phyloP scores from a whole-genome alignment of 805 yeast species.

The Lachancea nothofagi region DNA sequence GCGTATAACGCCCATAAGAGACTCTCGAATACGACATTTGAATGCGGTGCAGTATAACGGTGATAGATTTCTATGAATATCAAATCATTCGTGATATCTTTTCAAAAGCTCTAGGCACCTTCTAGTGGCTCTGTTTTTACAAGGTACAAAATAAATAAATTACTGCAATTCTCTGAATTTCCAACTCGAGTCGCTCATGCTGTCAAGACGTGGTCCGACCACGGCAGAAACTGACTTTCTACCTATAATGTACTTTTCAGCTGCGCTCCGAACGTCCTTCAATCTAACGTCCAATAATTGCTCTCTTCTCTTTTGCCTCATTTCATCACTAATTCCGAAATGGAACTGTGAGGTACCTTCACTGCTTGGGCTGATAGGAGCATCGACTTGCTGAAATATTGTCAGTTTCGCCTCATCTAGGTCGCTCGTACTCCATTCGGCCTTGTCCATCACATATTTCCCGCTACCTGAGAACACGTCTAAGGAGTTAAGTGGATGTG shows the following conservation, averaged over 20 bases:
- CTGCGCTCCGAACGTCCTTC: conserved; percentile 56
- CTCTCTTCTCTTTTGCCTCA: conserved; percentile 77
- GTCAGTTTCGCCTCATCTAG: conserved; percentile 86
- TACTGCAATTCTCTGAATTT: conserved; percentile 5
- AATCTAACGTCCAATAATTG: conserved; percentile 60
- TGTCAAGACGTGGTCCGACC: conserved; percentile 35
- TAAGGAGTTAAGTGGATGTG: conserved; percentile 70
- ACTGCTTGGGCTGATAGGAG: conserved; percentile 74
- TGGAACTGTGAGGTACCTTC: conserved; percentile 69
- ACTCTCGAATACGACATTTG: too few relatives aligned
- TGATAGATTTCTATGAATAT: too few relatives aligned
- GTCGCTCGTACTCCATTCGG: conserved; percentile 52
- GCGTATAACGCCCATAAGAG: too few relatives aligned
- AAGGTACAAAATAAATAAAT: not conserved
- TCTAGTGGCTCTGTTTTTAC: conserved; percentile 1
- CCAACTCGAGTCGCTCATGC: conserved; percentile 3
- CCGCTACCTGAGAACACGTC: conserved; percentile 52
- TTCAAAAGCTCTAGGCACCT: too few relatives aligned
- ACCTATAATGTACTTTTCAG: conserved; percentile 55
- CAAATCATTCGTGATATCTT: too few relatives aligned
- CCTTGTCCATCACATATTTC: conserved; percentile 40
- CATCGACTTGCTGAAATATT: conserved; percentile 85
- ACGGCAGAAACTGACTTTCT: conserved; percentile 36
- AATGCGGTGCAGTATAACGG: too few relatives aligned
- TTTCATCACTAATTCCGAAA: conserved; percentile 67